phyloP scores from a whole-genome alignment of 2,329 filamentous ascomycete genomes.

The Ascochyta lentis region DNA sequence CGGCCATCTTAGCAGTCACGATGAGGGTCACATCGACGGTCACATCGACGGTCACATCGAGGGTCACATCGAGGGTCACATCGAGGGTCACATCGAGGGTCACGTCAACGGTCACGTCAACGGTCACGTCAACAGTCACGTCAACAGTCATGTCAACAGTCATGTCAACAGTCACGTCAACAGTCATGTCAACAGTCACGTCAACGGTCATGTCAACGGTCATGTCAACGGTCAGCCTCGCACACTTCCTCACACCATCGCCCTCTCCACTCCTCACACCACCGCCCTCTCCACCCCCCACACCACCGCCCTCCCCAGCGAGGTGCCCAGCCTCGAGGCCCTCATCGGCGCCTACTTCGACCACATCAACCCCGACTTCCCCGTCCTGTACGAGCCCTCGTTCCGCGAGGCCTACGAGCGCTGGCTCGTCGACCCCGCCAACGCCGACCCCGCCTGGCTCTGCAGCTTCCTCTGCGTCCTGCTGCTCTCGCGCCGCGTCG shows the following conservation, averaged over 20 bases:
- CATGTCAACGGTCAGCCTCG: not conserved
- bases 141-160: not conserved
- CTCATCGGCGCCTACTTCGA: constrained; percentile 53
- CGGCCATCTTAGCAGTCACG: too few relatives aligned
- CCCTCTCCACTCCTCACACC: not conserved
- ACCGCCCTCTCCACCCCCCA: constrained; percentile 12
- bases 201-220: too few relatives aligned
- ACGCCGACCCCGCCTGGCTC: constrained; percentile 51
- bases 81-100: not conserved
- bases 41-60: not conserved
- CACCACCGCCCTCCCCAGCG: constrained; percentile 14
- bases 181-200: too few relatives aligned
- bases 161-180: too few relatives aligned
- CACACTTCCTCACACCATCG: not conserved
- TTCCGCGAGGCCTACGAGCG: constrained; percentile 52
- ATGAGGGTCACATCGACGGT: too few relatives aligned
- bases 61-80: too few relatives aligned
- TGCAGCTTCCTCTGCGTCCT: constrained; percentile 53
- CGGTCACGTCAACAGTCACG: too few relatives aligned
- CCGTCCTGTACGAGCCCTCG: constrained; percentile 53
- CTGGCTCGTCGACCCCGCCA: constrained; percentile 39
- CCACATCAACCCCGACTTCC: constrained; percentile 52
- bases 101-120: too few relatives aligned
- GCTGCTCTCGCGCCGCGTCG: constrained; percentile 49
- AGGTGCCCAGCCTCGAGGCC: constrained; percentile 37